Evolutionary conservation across 306 rosid species (phyloP).

Genomic region (Hippophae gyantsensis): DNA sequence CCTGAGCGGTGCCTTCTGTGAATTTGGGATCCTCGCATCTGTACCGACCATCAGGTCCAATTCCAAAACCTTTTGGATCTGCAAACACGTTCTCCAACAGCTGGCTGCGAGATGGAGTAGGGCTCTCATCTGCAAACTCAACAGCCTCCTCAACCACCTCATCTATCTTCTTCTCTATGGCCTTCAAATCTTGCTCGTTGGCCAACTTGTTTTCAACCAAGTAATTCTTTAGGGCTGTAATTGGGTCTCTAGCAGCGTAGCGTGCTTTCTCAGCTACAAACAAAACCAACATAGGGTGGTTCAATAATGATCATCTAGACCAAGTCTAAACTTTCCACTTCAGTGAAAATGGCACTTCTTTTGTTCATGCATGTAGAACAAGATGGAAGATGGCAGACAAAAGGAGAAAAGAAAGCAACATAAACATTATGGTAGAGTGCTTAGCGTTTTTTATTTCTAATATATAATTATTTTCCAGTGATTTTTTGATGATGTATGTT

Average conservation of each 20-base stretch:
- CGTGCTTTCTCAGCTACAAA: constrained; percentile 84
- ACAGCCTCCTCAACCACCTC: constrained; percentile 76
- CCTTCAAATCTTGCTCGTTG: constrained; percentile 65
- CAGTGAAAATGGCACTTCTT: too few relatives aligned
- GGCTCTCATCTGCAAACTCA: constrained; percentile 83
- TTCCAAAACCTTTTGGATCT: constrained; percentile 97
- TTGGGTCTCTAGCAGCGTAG: constrained; percentile 88
- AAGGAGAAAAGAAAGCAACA: too few relatives aligned
- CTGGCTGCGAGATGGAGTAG: constrained; percentile 76
- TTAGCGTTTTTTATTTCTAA: too few relatives aligned
- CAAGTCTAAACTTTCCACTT: too few relatives aligned
- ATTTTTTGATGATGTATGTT: too few relatives aligned
- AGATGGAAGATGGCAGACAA: too few relatives aligned
- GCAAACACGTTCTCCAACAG: constrained; percentile 94
- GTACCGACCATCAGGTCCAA: constrained; percentile 89
- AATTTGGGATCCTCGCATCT: constrained; percentile 99
- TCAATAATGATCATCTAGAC: constrained; percentile 1
- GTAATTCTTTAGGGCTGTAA: constrained; percentile 71
- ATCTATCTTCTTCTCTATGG: constrained; percentile 71
- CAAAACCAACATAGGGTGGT: constrained; percentile 7
- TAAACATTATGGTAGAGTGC: too few relatives aligned
- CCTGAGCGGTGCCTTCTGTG: constrained; percentile 93
- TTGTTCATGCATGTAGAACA: too few relatives aligned
- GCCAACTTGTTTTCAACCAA: constrained; percentile 62
- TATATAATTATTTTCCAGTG: too few relatives aligned